These are phyloP conservation scores for Mortierella sp. DNA, from an alignment of 371 early-diverging fungal genomes.

Conservation along the genomic window DNA sequence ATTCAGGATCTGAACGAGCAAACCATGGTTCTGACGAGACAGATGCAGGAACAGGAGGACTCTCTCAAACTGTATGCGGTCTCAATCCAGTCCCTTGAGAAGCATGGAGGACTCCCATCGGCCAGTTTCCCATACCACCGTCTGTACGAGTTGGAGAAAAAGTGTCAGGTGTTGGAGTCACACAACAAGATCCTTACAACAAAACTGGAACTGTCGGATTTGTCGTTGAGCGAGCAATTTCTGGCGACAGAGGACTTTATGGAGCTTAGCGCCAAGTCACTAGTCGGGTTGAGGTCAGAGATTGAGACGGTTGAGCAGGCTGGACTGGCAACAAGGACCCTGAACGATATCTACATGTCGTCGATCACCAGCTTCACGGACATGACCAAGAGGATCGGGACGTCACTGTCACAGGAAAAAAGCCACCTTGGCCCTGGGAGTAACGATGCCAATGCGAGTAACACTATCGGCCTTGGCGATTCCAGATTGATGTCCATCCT, in stretches of 20 bases:
- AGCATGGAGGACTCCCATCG: constrained; percentile 32
- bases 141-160: constrained; percentile 54
- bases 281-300: constrained; percentile 58
- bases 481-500: constrained; percentile 49
- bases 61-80: constrained; percentile 62
- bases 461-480: constrained; percentile 29
- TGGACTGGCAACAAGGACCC: constrained; percentile 28
- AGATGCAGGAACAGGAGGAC: constrained; percentile 62
- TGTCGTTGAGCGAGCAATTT: constrained; percentile 56
- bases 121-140: constrained; percentile 58
- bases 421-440: neutral
- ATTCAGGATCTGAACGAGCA: constrained; percentile 34
- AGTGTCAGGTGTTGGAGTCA: constrained; percentile 46
- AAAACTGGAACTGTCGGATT: constrained; percentile 63
- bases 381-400: constrained; percentile 58
- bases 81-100: constrained; percentile 56
- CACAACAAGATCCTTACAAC: constrained; percentile 60
- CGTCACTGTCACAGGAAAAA: constrained; percentile 21
- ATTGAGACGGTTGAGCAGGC: constrained; percentile 32
- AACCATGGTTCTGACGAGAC: constrained; percentile 24
- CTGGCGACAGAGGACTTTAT: constrained; percentile 61
- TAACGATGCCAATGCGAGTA: neutral
- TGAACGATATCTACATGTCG: constrained; percentile 64
- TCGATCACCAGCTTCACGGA: constrained; percentile 65
- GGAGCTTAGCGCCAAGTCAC: constrained; percentile 63